phyloP scores from a whole-genome alignment of 1,139 yeast species.

The Hyphopichia fennica region DNA sequence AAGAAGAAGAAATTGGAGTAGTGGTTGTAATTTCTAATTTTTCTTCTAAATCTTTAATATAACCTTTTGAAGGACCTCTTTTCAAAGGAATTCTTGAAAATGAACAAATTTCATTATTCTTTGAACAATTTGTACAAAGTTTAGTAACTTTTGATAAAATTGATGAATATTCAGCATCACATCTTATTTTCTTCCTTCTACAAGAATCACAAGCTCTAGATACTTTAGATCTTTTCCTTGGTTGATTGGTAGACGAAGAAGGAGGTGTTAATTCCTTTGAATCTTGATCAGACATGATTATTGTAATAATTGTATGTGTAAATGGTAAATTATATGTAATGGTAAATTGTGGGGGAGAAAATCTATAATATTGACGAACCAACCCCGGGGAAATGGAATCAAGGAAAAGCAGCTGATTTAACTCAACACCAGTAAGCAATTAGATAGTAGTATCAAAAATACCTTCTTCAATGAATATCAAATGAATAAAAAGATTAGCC shows the following conservation, averaged over 20 bases:
- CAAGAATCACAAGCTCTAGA: conserved; percentile 72
- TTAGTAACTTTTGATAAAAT: conserved; percentile 45
- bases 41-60: conserved; percentile 46
- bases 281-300: background rate
- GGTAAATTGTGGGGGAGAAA: background rate
- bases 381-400: background rate
- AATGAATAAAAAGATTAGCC: too few relatives aligned
- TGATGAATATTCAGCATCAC: conserved; percentile 55
- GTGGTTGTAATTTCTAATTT: conserved; percentile 18
- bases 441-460: too few relatives aligned
- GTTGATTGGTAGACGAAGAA: conserved; percentile 13
- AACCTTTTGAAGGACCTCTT: conserved; percentile 78
- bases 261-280: background rate
- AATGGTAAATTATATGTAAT: background rate
- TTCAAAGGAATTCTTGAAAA: conserved; percentile 71
- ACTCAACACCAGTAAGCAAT: too few relatives aligned
- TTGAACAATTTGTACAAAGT: conserved; percentile 57
- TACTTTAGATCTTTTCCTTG: conserved; percentile 63
- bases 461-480: too few relatives aligned
- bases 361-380: too few relatives aligned
- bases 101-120: conserved; percentile 55
- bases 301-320: background rate
- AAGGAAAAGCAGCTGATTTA: background rate
- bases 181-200: conserved; percentile 60
- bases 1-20: too few relatives aligned